Percentiles rank a stretch among this genome's conserved stretches.
Conservation (phyloP, 2,329 filamentous ascomycete species). For the Tolypocladium ovalisporum region DNA sequence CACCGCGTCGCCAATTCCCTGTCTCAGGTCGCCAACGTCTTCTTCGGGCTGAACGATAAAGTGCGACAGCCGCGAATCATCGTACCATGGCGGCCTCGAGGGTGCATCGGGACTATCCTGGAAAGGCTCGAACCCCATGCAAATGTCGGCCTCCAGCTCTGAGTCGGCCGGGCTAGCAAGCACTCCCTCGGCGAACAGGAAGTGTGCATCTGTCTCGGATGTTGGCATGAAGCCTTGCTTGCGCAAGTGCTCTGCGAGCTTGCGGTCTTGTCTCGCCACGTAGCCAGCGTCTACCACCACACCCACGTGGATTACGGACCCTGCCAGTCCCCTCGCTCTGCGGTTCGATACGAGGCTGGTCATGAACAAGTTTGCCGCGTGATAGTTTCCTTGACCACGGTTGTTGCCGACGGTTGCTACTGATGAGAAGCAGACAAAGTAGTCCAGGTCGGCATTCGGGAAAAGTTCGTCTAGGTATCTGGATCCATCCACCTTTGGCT, state of each 20-base stretch:
- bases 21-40: neutral
- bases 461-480: slow-evolving; percentile 20
- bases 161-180: neutral
- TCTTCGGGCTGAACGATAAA: neutral
- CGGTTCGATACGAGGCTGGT: slow-evolving; percentile 14
- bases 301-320: slow-evolving; percentile 26
- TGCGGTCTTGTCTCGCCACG: slow-evolving; percentile 11
- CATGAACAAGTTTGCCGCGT: slow-evolving; percentile 28
- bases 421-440: slow-evolving; percentile 31
- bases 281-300: slow-evolving; percentile 30
- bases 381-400: slow-evolving; percentile 24
- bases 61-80: neutral
- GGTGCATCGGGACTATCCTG: neutral
- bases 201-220: neutral
- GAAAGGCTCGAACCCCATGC: neutral
- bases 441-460: slow-evolving; percentile 18
- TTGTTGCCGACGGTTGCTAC: slow-evolving; percentile 22
- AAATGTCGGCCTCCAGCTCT: neutral
- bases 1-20: neutral
- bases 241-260: neutral
- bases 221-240: slow-evolving; percentile 1
- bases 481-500: slow-evolving; percentile 27
- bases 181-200: neutral
- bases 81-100: neutral
- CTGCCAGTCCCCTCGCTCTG: slow-evolving; percentile 21